Conservation (phyloP, 164 flowering plant species). For the Vitis cinerea region DNA sequence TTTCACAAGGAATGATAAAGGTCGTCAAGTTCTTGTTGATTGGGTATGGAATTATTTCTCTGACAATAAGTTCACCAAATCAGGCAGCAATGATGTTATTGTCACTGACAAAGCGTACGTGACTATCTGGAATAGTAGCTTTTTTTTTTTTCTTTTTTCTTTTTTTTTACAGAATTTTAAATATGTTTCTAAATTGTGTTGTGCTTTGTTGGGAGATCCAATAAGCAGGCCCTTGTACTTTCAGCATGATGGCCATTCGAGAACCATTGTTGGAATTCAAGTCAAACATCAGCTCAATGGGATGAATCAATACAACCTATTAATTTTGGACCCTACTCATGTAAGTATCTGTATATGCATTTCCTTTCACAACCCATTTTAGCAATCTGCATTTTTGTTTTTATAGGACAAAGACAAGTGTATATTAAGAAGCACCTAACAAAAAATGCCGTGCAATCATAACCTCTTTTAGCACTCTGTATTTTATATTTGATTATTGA, state of each 20-base stretch:
- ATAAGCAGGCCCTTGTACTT: constrained; percentile 83
- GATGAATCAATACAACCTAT: constrained; percentile 45
- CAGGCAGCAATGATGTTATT: constrained; percentile 33
- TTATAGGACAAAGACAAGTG: too few relatives aligned
- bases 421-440: too few relatives aligned
- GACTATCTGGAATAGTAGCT: neutral
- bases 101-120: constrained; percentile 69
- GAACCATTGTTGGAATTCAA: constrained; percentile 91
- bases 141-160: too few relatives aligned
- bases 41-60: constrained; percentile 92
- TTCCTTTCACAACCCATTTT: neutral
- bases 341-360: constrained; percentile 39
- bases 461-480: neutral
- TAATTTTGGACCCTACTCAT: constrained; percentile 76
- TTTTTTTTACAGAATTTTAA: neutral
- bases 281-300: constrained; percentile 40
- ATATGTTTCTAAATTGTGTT: constrained; percentile 7
- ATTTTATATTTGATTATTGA: neutral
- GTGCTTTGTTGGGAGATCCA: constrained; percentile 4
- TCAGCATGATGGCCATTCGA: constrained; percentile 92
- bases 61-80: constrained; percentile 21
- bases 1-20: constrained; percentile 22
- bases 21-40: constrained; percentile 57
- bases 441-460: neutral
- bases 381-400: neutral